Conservation (phyloP, 345 rosid species). For the Acer campestre region DNA sequence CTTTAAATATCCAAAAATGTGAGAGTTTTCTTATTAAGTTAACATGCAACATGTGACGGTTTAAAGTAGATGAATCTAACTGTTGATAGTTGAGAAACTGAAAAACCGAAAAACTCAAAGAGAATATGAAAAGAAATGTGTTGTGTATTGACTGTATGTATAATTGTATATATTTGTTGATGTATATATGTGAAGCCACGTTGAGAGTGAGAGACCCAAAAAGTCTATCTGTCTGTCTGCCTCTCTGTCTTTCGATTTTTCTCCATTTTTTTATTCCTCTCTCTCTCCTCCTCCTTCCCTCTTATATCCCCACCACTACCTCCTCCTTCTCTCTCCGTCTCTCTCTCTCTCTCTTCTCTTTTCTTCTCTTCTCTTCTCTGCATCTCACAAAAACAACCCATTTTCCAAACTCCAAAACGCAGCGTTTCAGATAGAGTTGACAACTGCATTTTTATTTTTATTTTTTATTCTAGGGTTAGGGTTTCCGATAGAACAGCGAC, state of each 20-base stretch:
- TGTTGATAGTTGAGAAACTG: no score
- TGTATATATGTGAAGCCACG: constrained; percentile 36
- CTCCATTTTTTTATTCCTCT: constrained; percentile 33
- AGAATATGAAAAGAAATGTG: background rate
- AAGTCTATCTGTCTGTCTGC: constrained; percentile 65
- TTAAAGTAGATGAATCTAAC: no score
- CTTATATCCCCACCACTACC: constrained; percentile 26
- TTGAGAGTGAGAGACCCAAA: constrained; percentile 19
- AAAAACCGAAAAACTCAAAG: background rate
- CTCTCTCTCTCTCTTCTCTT: background rate
- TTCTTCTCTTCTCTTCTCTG: background rate
- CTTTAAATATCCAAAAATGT: no score
- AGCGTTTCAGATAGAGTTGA: background rate
- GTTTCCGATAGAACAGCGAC: background rate
- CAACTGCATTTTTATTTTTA: background rate
- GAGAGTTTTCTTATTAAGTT: no score
- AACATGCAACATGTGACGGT: no score
- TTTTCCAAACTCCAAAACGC: background rate
- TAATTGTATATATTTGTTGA: background rate
- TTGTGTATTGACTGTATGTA: background rate
- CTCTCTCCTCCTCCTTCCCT: constrained; percentile 19
- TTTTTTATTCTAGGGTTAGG: background rate
- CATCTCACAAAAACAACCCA: no score
- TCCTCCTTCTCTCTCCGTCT: constrained; percentile 10
- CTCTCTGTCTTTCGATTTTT: constrained; percentile 48